Evolutionary conservation across 495 filamentous ascomycete genomes (phyloP).

Genomic region (Aspergillus sclerotioniger): DNA sequence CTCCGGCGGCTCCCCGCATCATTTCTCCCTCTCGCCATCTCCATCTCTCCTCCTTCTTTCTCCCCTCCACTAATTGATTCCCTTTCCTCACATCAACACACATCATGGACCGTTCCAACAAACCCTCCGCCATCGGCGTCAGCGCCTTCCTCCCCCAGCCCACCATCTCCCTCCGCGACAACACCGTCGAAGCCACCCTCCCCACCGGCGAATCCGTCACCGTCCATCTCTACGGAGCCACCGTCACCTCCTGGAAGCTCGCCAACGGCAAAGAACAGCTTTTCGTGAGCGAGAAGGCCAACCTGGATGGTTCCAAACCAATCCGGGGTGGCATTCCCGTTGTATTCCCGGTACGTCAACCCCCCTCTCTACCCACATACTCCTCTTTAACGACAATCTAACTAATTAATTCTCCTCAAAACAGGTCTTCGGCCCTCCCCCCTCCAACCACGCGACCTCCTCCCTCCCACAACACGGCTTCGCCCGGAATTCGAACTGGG

Average conservation of each 20-base stretch:
- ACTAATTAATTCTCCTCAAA: not conserved
- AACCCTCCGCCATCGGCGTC: conserved; percentile 72
- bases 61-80: not conserved
- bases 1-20: not conserved
- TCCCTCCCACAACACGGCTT: conserved; percentile 92
- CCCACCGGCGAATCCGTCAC: conserved; percentile 83
- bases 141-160: conserved; percentile 63
- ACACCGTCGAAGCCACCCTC: conserved; percentile 68
- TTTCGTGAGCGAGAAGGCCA: conserved; percentile 78
- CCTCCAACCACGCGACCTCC: conserved; percentile 66
- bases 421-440: conserved; percentile 87
- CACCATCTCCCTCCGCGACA: conserved; percentile 65
- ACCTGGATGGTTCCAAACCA: conserved; percentile 63
- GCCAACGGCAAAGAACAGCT: conserved; percentile 78
- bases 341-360: conserved; percentile 80
- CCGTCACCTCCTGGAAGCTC: conserved; percentile 89
- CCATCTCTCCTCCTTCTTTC: not conserved
- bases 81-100: not conserved
- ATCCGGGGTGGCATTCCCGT: conserved; percentile 74
- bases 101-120: conserved; percentile 76
- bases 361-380: not conserved
- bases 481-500: conserved; percentile 75
- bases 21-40: not conserved
- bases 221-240: conserved; percentile 87
- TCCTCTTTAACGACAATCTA: not conserved